Evolutionary conservation across 2,329 filamentous ascomycete genomes (phyloP).

Genomic region (Stachybotrys chlorohalonatus): DNA sequence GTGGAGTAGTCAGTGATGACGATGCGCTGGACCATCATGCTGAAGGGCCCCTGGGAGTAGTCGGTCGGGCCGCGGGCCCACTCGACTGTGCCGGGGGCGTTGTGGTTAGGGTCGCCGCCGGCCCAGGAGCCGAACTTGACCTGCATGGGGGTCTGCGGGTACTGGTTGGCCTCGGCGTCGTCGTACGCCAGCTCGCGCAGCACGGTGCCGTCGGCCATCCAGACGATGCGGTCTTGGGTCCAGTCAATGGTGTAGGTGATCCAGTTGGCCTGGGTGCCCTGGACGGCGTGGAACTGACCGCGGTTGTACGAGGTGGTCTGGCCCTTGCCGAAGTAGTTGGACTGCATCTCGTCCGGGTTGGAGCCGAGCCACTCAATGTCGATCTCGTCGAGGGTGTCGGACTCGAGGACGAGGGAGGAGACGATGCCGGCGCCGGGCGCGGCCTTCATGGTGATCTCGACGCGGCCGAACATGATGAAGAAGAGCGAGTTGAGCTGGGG

Average conservation of each 20-base stretch:
- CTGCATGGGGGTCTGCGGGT: constrained; percentile 93
- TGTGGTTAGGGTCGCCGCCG: constrained; percentile 69
- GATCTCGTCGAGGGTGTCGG: constrained; percentile 89
- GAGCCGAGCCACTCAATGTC: constrained; percentile 94
- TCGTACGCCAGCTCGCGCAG: constrained; percentile 65
- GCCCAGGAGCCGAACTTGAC: constrained; percentile 89
- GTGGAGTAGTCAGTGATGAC: constrained; percentile 87
- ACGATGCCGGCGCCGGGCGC: constrained; percentile 88
- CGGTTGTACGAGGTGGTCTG: constrained; percentile 79
- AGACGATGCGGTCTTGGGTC: constrained; percentile 77
- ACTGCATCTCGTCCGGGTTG: constrained; percentile 70
- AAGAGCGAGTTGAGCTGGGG: constrained; percentile 83
- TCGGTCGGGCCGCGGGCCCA: constrained; percentile 86
- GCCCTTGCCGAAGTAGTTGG: constrained; percentile 96
- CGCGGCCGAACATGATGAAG: constrained; percentile 98
- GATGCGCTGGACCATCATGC: constrained; percentile 72
- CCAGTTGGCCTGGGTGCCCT: constrained; percentile 63
- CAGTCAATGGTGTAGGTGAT: constrained; percentile 89
- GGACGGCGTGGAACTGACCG: constrained; percentile 64
- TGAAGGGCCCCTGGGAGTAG: constrained; percentile 75
- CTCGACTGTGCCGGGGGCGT: constrained; percentile 70
- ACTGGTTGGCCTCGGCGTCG: constrained; percentile 64
- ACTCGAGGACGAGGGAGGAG: constrained; percentile 83
- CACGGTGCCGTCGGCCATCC: constrained; percentile 71
- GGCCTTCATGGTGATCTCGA: constrained; percentile 76